Conservation (phyloP, 192 early-diverging fungal genomes). For the Backusella parvicylindrica region DNA sequence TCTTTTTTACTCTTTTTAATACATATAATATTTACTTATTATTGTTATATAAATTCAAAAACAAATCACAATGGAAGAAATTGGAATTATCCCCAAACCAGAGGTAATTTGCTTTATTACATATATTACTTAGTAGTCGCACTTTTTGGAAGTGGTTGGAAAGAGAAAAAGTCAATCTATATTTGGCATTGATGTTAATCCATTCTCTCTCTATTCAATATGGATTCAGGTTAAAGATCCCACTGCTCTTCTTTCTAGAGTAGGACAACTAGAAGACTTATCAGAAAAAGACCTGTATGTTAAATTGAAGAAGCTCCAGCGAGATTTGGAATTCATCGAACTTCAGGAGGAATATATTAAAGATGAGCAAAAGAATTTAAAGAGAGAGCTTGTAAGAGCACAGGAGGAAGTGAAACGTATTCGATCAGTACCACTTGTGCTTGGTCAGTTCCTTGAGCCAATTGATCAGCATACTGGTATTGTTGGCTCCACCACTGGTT, state of each 20-base stretch:
- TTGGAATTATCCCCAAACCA: constrained; percentile 8
- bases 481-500: constrained; percentile 88
- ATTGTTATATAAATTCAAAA: background rate
- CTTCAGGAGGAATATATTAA: constrained; percentile 99
- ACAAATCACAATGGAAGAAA: constrained; percentile 11
- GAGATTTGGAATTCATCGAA: constrained; percentile 92
- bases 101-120: constrained; percentile 18
- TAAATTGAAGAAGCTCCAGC: constrained; percentile 90
- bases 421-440: constrained; percentile 94
- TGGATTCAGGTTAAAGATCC: constrained; percentile 10
- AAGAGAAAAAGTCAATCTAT: background rate
- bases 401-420: constrained; percentile 99
- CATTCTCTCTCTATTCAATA: background rate
- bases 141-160: no score
- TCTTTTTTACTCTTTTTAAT: background rate
- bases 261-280: constrained; percentile 51
- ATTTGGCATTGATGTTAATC: no score
- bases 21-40: background rate
- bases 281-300: constrained; percentile 88
- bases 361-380: constrained; percentile 97
- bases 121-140: no score
- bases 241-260: constrained; percentile 2
- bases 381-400: constrained; percentile 90
- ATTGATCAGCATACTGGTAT: constrained; percentile 98
- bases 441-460: constrained; percentile 98